Base-by-base conservation (phyloP, 345 rosid species). In the Mallotus nudiflorus region DNA sequence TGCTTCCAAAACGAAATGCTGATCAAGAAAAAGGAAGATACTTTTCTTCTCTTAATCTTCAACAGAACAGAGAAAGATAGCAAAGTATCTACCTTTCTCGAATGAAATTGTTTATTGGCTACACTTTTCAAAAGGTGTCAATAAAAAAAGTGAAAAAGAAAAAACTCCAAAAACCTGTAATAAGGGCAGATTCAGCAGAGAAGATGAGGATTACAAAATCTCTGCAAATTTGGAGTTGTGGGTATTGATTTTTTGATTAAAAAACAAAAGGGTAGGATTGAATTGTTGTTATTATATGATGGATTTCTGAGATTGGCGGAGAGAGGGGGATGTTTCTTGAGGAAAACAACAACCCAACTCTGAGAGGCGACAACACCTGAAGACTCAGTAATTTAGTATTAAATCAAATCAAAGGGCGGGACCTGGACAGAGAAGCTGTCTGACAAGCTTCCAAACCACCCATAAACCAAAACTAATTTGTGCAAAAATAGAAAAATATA, bases 31-130 rank as follows among this genome's bases (percentile, higher is more conserved):
- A 45, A 60, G 64, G 64, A 62, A 50, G 66, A 59, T 42, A 66
- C 68, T 78, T 66, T 74, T 16, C 67, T 74, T 62, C 73, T 62
- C 50, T 51, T 33, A 18, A 62, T 52, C 49, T 45, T 37, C 18
- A 50, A 16, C 10, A 48, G 45, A 28, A 71, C n/a, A 35, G 13
- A 48, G n/a, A 10, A n/a, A 44, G 15, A 52, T 42, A 37, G 52
- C 22, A 59, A 59, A 19, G 12, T 61, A 62, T 2, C 14, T 33
- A 40, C 28, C 24, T 58, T 33, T 18, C 39, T n/a, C 8, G 24
- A 33, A 31, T 20, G 50, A 42, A 57, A 16, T 33, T 25, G 25
- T 56, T 27, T 55, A 40, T 16, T 56, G 33, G 12, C 39, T 22
- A 25, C 60, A 33, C 11, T 33, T 12, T 11, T 11, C 14, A 54